These are phyloP conservation scores for Curvularia sp. DNA, from an alignment of 2,329 filamentous ascomycete species.

Conservation along the genomic window DNA sequence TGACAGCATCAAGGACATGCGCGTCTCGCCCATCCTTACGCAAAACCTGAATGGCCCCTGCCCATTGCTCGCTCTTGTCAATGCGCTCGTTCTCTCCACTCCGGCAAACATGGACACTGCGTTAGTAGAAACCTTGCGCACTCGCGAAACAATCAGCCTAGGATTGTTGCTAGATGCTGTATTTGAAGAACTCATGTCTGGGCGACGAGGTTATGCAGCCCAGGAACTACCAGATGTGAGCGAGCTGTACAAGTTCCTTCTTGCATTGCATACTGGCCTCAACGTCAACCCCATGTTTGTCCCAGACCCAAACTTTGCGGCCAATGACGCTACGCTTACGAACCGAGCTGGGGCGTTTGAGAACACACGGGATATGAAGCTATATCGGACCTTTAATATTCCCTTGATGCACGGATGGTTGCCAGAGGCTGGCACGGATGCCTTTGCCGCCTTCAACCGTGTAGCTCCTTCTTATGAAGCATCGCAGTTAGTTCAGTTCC, in stretches of 20 bases:
- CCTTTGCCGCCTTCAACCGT: constrained; percentile 73
- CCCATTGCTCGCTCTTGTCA: constrained; percentile 89
- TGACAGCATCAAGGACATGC: constrained; percentile 64
- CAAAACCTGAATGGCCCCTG: constrained; percentile 96
- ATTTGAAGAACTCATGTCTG: constrained; percentile 90
- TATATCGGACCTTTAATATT: constrained; percentile 88
- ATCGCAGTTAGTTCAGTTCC: constrained; percentile 85
- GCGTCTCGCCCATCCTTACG: constrained; percentile 84
- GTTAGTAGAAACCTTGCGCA: constrained; percentile 77
- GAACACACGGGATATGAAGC: constrained; percentile 83
- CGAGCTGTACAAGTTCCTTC: constrained; percentile 85
- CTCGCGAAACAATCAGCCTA: constrained; percentile 86
- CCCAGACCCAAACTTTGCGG: constrained; percentile 55
- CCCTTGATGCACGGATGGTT: constrained; percentile 95
- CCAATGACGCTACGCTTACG: constrained; percentile 46
- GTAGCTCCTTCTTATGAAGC: constrained; percentile 89
- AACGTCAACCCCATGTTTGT: constrained; percentile 95
- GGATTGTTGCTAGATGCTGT: constrained; percentile 86
- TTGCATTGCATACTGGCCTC: constrained; percentile 93
- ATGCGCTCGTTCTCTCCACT: constrained; percentile 86
- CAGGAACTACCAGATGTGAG: constrained; percentile 80
- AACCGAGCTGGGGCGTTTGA: constrained; percentile 77
- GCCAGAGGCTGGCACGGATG: constrained; percentile 70
- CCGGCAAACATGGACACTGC: constrained; percentile 71
- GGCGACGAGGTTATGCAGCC: constrained; percentile 69